phyloP scores from a whole-genome alignment of 2,329 filamentous ascomycete species.

The Fusarium tuaranense region DNA sequence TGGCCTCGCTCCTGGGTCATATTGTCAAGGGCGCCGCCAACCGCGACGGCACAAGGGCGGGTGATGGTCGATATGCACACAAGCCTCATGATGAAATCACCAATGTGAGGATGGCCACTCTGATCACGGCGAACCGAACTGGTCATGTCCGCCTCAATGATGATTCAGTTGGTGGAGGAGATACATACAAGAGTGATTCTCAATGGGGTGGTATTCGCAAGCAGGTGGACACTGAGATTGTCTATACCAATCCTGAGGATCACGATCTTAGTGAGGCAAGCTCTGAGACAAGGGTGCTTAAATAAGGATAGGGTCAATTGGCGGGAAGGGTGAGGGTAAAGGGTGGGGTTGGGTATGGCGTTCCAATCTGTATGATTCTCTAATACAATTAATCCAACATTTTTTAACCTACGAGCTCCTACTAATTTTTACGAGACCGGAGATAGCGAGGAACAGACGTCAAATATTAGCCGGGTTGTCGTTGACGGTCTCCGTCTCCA shows the following conservation, averaged over 20 bases:
- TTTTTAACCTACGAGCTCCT: neutral
- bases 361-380: neutral
- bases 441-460: neutral
- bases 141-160: slow-evolving; percentile 28
- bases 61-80: neutral
- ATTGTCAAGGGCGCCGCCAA: slow-evolving; percentile 30
- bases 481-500: neutral
- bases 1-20: slow-evolving; percentile 15
- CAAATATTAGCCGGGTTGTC: neutral
- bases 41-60: neutral
- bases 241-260: slow-evolving; percentile 9
- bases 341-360: neutral
- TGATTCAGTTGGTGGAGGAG: neutral
- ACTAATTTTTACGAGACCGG: neutral
- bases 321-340: neutral
- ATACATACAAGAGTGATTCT: neutral
- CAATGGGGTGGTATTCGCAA: slow-evolving; percentile 26
- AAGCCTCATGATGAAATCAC: slow-evolving; percentile 8
- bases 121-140: slow-evolving; percentile 23
- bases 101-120: slow-evolving; percentile 19
- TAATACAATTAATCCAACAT: neutral
- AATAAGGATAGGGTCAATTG: neutral
- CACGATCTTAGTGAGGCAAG: neutral
- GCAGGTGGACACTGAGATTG: slow-evolving; percentile 24
- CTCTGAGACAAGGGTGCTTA: neutral